Base-by-base conservation (phyloP, 179 eudicot genomes). In the Silene coronaria region DNA sequence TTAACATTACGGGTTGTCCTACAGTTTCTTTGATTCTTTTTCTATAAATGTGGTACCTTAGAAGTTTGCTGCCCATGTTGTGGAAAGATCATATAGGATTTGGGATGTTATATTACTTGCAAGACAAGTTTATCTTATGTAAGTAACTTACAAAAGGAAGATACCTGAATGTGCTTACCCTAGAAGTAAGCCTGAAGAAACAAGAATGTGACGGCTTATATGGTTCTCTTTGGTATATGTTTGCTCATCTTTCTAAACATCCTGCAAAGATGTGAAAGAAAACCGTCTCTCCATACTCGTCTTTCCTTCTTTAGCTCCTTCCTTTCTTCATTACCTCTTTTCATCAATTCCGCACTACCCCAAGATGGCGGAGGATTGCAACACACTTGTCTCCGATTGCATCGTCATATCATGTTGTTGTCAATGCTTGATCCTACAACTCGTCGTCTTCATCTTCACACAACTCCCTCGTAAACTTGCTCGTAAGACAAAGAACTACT, bases 361-460 rank as follows among this genome's bases (percentile, higher is more conserved):
- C 23, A 64, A 9, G 45, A 10, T 36, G 16, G 59, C 86, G 94
- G 97, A 88, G 80, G 93, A 89, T 60, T 58, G 75, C 9, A 87
- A 84, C 82, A 30, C 81, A 62, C 77, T 87, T 9, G 82, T 86
- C 3, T 86, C 91, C 0, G 97, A 93, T 62, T 91, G 97, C 72
- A 57, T 90, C 8, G 91, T 91, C 66, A 75, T 93, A 61, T 85
- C 88, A 0, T 93, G 98, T 6, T 93, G 97, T 70, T 91, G 97
- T 80, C 93, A 88, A 36, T 90, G 96, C 86, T 72, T 93, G 86
- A 62, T 90, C 66, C 59, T 93, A 5, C 90, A 89, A 70, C 61
- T 90, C 32, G 14, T 83, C 10, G 75, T 87, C 51, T 84, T 90
- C 75, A 9, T 91, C 70, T 63, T 93, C 57, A 75, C 90, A 36